Evolutionary conservation across 2,329 filamentous ascomycete genomes (phyloP).

Genomic region (Cladosporium sphaerospermum): DNA sequence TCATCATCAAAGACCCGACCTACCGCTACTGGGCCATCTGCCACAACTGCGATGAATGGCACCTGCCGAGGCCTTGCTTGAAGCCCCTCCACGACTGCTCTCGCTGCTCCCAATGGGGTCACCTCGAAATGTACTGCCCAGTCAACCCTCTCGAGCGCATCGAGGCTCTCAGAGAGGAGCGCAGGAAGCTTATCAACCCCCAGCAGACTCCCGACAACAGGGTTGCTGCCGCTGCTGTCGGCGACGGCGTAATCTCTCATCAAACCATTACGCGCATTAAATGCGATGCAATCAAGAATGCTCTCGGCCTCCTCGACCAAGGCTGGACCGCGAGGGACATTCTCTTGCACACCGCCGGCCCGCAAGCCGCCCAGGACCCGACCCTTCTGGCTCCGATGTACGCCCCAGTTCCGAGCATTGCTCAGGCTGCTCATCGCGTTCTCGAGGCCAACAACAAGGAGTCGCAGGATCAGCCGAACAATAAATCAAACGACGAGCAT

Average conservation of each 20-base stretch:
- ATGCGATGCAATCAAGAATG: not conserved
- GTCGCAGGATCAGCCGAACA: no score
- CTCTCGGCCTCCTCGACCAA: not conserved
- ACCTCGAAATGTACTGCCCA: slow-evolving; percentile 21
- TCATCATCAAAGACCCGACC: slow-evolving; percentile 7
- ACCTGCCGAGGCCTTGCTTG: slow-evolving; percentile 20
- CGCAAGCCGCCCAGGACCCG: no score
- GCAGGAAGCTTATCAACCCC: not conserved
- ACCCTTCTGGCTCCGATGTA: no score
- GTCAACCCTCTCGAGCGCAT: slow-evolving; percentile 11
- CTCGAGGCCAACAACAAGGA: no score
- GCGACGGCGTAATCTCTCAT: no score
- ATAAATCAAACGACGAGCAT: no score
- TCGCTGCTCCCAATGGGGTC: slow-evolving; percentile 18
- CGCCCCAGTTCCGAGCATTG: no score
- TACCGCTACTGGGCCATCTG: slow-evolving; percentile 16
- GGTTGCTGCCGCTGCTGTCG: no score
- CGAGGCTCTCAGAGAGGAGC: not conserved
- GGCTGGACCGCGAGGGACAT: not conserved
- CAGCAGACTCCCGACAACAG: not conserved
- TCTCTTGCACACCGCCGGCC: no score
- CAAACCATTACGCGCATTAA: not conserved
- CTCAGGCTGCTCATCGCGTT: no score
- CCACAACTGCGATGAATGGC: slow-evolving; percentile 24
- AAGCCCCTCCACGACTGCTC: slow-evolving; percentile 12